These are phyloP conservation scores for Fusarium camptoceras DNA, from an alignment of 2,329 filamentous ascomycete species.

Conservation along the genomic window DNA sequence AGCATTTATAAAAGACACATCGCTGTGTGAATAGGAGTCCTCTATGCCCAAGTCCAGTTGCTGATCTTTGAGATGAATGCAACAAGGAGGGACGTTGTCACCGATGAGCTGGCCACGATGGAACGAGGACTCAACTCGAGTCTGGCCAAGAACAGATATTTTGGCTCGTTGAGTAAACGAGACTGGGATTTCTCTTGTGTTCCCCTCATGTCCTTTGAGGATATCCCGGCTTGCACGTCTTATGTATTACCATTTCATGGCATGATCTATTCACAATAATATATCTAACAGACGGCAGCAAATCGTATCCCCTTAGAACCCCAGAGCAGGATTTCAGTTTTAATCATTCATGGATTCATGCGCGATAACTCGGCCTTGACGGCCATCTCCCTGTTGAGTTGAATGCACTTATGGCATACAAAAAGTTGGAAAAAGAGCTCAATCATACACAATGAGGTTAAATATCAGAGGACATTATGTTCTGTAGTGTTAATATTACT, in stretches of 20 bases:
- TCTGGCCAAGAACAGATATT: not conserved
- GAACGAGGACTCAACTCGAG: not conserved
- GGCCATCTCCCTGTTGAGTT: too few relatives aligned
- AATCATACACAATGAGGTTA: not conserved
- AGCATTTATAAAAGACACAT: not conserved
- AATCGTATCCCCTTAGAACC: not conserved
- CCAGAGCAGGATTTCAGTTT: not conserved
- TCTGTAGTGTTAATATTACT: not conserved
- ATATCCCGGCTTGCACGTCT: not conserved
- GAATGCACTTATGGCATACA: too few relatives aligned
- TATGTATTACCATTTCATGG: not conserved
- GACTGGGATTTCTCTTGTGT: not conserved
- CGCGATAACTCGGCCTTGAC: not conserved
- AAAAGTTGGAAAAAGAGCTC: conserved; percentile 25
- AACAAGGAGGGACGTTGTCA: not conserved
- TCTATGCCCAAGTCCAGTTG: not conserved
- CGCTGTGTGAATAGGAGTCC: not conserved
- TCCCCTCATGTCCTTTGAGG: not conserved
- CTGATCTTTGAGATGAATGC: not conserved
- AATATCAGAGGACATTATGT: not conserved
- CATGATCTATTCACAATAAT: not conserved
- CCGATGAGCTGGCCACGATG: not conserved
- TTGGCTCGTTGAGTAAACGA: not conserved
- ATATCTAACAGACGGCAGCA: not conserved
- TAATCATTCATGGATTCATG: not conserved